Percentiles rank a stretch among this genome's conserved stretches.
Conservation (phyloP, 2,329 filamentous ascomycete species). For the Xenosphaeropsis pyriputrescens region DNA sequence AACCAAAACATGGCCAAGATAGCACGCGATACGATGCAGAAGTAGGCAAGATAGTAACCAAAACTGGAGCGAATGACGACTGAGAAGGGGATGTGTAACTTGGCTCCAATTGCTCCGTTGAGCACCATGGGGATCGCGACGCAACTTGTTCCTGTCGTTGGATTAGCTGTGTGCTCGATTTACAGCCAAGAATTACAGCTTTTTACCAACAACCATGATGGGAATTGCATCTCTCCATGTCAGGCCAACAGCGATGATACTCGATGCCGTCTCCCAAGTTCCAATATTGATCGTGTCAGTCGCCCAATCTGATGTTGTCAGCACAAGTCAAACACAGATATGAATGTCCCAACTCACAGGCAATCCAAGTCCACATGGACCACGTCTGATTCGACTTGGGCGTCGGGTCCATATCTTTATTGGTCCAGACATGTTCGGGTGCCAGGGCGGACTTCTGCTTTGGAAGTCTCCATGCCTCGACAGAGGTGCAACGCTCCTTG, state of each 20-base stretch:
- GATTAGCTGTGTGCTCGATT: no score
- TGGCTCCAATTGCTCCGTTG: conserved; percentile 30
- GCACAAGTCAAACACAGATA: no score
- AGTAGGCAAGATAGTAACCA: conserved; percentile 28
- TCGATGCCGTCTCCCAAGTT: conserved; percentile 36
- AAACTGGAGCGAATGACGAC: conserved; percentile 28
- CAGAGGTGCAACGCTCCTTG: conserved; percentile 23
- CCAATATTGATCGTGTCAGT: conserved; percentile 23
- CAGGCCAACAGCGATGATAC: conserved; percentile 33
- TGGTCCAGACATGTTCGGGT: conserved; percentile 27
- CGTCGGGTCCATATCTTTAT: conserved; percentile 18
- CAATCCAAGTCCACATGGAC: conserved; percentile 23
- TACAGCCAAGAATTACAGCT: no score
- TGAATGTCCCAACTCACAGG: background rate
- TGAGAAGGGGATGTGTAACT: conserved; percentile 31
- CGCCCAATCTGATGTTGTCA: conserved; percentile 13
- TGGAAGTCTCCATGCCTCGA: conserved; percentile 29
- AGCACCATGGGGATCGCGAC: conserved; percentile 37
- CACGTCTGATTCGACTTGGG: conserved; percentile 16
- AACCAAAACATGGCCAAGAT: conserved; percentile 40
- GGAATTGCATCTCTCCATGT: conserved; percentile 37
- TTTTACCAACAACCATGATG: conserved; percentile 33
- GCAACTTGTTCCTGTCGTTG: conserved; percentile 29
- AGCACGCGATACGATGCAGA: conserved; percentile 23
- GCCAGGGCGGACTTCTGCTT: conserved; percentile 31